These are phyloP conservation scores for Syncephalastrum sp. DNA, from an alignment of 371 early-diverging fungal species.

Conservation along the genomic window DNA sequence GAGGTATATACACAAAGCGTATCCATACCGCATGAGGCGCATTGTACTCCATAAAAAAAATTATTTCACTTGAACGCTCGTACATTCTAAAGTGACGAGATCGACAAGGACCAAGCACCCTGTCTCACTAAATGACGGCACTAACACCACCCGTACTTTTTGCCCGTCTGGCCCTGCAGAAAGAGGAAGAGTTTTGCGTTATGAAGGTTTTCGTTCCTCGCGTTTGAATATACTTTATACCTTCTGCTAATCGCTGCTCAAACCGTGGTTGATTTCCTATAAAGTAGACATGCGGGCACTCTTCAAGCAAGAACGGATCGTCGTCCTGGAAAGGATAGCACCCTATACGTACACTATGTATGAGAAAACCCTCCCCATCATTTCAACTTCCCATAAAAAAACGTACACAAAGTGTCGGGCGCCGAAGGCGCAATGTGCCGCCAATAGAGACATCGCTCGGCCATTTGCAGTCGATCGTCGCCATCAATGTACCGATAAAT, in stretches of 20 bases:
- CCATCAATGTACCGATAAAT: slow-evolving; percentile 63
- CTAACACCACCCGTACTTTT: slow-evolving; percentile 57
- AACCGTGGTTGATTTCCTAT: slow-evolving; percentile 87
- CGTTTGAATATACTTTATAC: slow-evolving; percentile 25
- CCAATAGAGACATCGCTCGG: slow-evolving; percentile 72
- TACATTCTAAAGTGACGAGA: slow-evolving; percentile 61
- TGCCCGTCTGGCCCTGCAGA: slow-evolving; percentile 47
- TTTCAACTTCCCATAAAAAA: background rate
- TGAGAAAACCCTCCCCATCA: background rate
- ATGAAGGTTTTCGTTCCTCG: background rate
- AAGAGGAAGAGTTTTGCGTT: background rate
- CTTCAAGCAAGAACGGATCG: slow-evolving; percentile 83
- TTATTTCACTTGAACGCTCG: background rate
- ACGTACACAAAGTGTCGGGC: slow-evolving; percentile 89
- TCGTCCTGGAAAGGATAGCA: slow-evolving; percentile 81
- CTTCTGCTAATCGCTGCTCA: slow-evolving; percentile 57
- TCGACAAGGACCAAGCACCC: slow-evolving; percentile 66
- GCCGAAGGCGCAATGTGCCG: slow-evolving; percentile 88
- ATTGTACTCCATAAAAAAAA: too few relatives aligned
- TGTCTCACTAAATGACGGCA: slow-evolving; percentile 66
- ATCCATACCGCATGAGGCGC: too few relatives aligned
- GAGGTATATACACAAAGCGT: too few relatives aligned
- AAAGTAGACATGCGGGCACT: slow-evolving; percentile 82
- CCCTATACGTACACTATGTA: slow-evolving; percentile 43
- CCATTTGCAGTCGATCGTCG: slow-evolving; percentile 65